Conservation (phyloP, 169 alveolate genomes). For the Cystoisospora suis region DNA sequence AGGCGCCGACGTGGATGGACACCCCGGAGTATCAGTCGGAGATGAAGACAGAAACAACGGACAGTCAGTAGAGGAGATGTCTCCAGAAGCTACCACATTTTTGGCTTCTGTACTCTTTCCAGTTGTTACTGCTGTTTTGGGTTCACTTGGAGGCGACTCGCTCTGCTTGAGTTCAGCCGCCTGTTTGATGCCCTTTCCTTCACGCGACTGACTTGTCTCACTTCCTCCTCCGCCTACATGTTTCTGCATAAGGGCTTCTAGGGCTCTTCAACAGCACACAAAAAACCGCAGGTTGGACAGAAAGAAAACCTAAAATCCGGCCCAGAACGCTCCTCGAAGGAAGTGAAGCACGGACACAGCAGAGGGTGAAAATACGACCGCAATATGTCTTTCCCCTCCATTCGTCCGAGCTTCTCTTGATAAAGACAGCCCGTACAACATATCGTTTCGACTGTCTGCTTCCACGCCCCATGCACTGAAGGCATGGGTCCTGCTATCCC, state of each 20-base stretch:
- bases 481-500: too few relatives aligned
- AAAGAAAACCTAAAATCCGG: neutral
- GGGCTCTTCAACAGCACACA: neutral
- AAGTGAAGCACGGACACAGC: neutral
- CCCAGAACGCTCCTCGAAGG: neutral
- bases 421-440: too few relatives aligned
- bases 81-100: too few relatives aligned
- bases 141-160: too few relatives aligned
- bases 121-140: too few relatives aligned
- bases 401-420: too few relatives aligned
- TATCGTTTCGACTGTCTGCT: too few relatives aligned
- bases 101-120: too few relatives aligned
- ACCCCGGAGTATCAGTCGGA: neutral
- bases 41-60: neutral
- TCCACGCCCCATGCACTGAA: too few relatives aligned
- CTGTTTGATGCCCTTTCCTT: neutral
- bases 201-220: neutral
- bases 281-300: neutral
- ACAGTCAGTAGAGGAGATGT: too few relatives aligned
- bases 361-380: neutral
- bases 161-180: too few relatives aligned
- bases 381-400: too few relatives aligned
- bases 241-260: neutral
- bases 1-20: neutral
- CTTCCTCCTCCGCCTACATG: neutral